phyloP scores from a whole-genome alignment of 352 stramenopile species.

The Pythium guiyangense region DNA sequence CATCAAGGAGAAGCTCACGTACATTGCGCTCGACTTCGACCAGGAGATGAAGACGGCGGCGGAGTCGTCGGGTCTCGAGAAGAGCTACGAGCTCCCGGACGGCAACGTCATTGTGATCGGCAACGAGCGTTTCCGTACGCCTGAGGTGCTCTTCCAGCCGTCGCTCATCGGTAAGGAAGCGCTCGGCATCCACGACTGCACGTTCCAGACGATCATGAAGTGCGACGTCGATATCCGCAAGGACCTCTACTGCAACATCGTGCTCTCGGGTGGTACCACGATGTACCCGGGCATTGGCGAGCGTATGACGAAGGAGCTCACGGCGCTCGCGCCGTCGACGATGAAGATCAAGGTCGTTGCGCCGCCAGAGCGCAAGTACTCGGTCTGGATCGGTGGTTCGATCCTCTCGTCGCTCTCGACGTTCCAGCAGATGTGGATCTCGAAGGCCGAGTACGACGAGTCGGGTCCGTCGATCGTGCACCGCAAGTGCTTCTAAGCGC shows the following conservation, averaged over 20 bases:
- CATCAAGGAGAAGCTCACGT: constrained; percentile 97
- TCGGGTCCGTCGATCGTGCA: constrained; percentile 95
- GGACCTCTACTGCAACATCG: constrained; percentile 95
- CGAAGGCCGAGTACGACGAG: constrained; percentile 98
- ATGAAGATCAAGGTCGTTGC: constrained; percentile 78
- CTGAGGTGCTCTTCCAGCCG: constrained; percentile 96
- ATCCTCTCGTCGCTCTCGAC: constrained; percentile 96
- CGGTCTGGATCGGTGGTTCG: no score
- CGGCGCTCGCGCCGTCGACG: constrained; percentile 80
- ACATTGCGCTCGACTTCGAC: constrained; percentile 93
- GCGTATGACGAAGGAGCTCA: constrained; percentile 93
- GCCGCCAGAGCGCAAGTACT: constrained; percentile 74
- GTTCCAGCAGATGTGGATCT: constrained; percentile 99
- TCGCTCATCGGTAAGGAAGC: constrained; percentile 77
- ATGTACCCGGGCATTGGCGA: constrained; percentile 95
- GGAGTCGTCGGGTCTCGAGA: constrained; percentile 82
- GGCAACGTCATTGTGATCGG: constrained; percentile 97
- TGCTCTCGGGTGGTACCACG: constrained; percentile 95
- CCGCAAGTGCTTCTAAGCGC: constrained; percentile 90
- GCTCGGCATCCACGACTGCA: constrained; percentile 73
- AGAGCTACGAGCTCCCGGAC: constrained; percentile 96
- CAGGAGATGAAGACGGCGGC: constrained; percentile 90
- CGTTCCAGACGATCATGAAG: constrained; percentile 86
- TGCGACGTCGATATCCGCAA: constrained; percentile 89
- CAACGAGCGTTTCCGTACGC: constrained; percentile 94